Percentiles rank a stretch among this genome's conserved stretches.
Conservation (phyloP, 2,329 filamentous ascomycete species). For the Exserohilum turcica region DNA sequence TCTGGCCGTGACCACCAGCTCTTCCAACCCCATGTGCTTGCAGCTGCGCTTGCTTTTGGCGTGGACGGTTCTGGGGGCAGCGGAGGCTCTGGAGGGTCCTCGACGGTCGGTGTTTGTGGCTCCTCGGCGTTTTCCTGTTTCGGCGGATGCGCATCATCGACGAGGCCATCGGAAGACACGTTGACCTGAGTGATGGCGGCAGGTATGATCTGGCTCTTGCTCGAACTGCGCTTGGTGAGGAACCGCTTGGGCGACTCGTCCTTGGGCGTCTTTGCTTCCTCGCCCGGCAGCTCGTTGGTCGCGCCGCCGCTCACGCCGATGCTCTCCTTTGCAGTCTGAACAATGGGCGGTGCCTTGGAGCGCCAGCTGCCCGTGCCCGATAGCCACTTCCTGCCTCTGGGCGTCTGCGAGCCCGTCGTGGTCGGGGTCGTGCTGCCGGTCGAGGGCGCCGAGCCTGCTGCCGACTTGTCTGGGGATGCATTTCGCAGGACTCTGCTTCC, state of each 20-base stretch:
- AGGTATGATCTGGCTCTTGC: slow-evolving; percentile 53
- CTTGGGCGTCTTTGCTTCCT: slow-evolving; percentile 35
- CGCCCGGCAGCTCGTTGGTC: slow-evolving; percentile 47
- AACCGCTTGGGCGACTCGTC: slow-evolving; percentile 43
- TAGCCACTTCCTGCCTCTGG: slow-evolving; percentile 51
- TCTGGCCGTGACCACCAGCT: slow-evolving; percentile 59
- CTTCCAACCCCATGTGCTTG: slow-evolving; percentile 49
- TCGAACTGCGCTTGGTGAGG: slow-evolving; percentile 52
- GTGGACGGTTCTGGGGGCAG: slow-evolving; percentile 51
- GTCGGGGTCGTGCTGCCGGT: slow-evolving; percentile 22
- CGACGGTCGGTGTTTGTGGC: slow-evolving; percentile 9
- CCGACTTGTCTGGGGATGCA: slow-evolving; percentile 16
- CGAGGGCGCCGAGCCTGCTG: slow-evolving; percentile 19
- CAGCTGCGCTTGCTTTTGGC: slow-evolving; percentile 10
- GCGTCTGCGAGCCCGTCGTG: slow-evolving; percentile 24
- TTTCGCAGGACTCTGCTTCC: slow-evolving; percentile 24
- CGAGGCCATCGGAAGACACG: slow-evolving; percentile 47
- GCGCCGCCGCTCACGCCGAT: slow-evolving; percentile 53
- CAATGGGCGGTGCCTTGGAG: slow-evolving; percentile 53
- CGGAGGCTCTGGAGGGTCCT: slow-evolving; percentile 43
- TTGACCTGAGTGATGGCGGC: slow-evolving; percentile 55
- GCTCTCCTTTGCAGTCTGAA: slow-evolving; percentile 54
- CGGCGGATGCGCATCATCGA: slow-evolving; percentile 33
- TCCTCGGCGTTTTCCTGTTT: slow-evolving; percentile 23
- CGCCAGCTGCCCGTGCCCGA: slow-evolving; percentile 51